Evolutionary conservation across 2,329 filamentous ascomycete species (phyloP), one percentile per base, ranked within the genome.

Genomic region (Thielaviopsis punctulata): DNA sequence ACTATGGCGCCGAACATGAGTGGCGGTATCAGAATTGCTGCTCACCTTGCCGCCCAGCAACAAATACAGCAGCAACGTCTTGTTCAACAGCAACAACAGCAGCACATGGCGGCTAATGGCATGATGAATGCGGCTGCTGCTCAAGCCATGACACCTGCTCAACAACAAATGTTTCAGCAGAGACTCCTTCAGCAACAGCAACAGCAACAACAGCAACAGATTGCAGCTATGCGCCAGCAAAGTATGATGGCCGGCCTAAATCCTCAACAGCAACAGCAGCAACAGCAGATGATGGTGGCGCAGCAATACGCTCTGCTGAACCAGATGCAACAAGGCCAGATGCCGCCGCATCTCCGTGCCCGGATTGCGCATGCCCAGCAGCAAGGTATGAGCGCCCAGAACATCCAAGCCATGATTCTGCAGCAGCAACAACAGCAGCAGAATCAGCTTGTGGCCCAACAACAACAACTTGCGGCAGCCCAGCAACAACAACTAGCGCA

Each of bases 391-490:
- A 21, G 19, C 23, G 46, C 46, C 44, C 15, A 24, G n/a, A 51
- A 51, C 15, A 15, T 51, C 4, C 49, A 51, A 33, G 60, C 59
- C 10, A 66, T 65, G 45, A 59, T 64, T 43, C 66, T 71, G 60
- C 64, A 63, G 45, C 64, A 63, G 45, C 64, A 63, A n/a, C n/a
- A n/a, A n/a, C n/a, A n/a, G n/a, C n/a, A n/a, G 46, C 59, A 61
- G 21, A 69, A 67, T 45, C 73, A 75, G 52, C 64, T 77, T 36
- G 68, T 68, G 0, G 68, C 69, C 4, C 73, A 77, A 54, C 69
- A 70, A 54, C 68, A 72, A 36, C 41, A 51, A 10, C 39, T 44
- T 70, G 52, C 22, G 62, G 45, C 51, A 61, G 41, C 39, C 12
- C 69, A 69, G 56, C 62, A 65, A 10, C 57, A 58, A 15, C 60